Conservation (phyloP, 768 basidiomycete species). For the Clitopilus hobsonii region DNA sequence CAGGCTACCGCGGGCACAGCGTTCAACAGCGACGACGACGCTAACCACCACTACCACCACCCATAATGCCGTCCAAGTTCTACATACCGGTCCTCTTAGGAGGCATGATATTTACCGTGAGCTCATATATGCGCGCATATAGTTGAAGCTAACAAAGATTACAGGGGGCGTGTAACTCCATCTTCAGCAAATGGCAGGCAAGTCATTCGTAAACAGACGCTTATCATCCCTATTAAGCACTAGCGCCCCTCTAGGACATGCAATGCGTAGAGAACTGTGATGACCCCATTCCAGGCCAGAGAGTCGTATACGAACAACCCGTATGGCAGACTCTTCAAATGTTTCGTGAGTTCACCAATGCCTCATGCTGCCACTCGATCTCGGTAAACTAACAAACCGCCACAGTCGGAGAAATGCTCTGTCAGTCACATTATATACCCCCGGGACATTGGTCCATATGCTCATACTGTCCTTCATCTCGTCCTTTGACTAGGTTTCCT, state of each 20-base stretch:
- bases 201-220: conserved; percentile 12
- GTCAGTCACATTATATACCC: conserved; percentile 40
- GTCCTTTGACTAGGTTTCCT: conserved; percentile 62
- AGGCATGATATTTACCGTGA: conserved; percentile 89
- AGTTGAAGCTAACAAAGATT: conserved; percentile 1
- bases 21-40: conserved; percentile 3
- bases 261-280: conserved; percentile 95
- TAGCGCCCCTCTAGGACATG: conserved; percentile 66
- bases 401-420: conserved; percentile 90
- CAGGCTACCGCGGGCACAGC: too few species aligned
- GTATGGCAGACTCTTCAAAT: conserved; percentile 91
- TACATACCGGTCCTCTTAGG: conserved; percentile 78
- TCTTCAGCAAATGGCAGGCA: conserved; percentile 84
- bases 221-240: conserved; percentile 2
- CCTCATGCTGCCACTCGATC: conserved; percentile 11
- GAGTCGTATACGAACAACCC: conserved; percentile 87
- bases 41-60: neutral
- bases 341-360: conserved; percentile 72
- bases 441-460: neutral
- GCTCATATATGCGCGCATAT: conserved; percentile 10
- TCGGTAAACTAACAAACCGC: conserved; percentile 23
- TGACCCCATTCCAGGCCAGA: conserved; percentile 52
- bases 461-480: conserved; percentile 17
- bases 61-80: conserved; percentile 60
- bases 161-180: conserved; percentile 75